Percentiles rank a stretch among this genome's conserved stretches.
Evolutionary conservation across 306 rosid genomes (phyloP).

Genomic region (Trifolium repens): DNA sequence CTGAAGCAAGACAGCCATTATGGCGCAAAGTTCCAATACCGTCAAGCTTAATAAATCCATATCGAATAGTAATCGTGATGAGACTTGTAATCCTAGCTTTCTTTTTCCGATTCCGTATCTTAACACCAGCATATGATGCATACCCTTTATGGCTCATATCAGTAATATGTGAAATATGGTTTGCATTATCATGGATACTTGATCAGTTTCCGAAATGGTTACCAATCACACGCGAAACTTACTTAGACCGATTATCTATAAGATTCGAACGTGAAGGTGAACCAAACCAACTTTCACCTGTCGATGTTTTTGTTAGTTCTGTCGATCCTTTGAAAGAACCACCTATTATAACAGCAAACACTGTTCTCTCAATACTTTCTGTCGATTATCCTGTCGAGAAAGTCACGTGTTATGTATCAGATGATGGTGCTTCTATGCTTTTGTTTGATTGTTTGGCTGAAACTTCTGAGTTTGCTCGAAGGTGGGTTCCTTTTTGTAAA

Average conservation of each 20-base stretch:
- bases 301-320: conserved; percentile 82
- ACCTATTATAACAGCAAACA: conserved; percentile 88
- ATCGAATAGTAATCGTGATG: conserved; percentile 53
- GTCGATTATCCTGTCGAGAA: conserved; percentile 93
- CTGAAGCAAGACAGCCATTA: conserved; percentile 93
- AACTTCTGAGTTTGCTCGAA: conserved; percentile 91
- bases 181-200: conserved; percentile 90
- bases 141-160: conserved; percentile 83
- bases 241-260: conserved; percentile 69
- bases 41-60: conserved; percentile 59
- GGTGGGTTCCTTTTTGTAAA: conserved; percentile 92
- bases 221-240: conserved; percentile 80
- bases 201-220: conserved; percentile 87
- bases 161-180: conserved; percentile 89
- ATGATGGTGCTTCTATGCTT: conserved; percentile 88
- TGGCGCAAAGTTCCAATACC: conserved; percentile 61
- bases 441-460: conserved; percentile 88
- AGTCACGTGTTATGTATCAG: conserved; percentile 82
- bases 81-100: conserved; percentile 52
- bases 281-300: conserved; percentile 45
- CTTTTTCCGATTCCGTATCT: conserved; percentile 58
- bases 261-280: conserved; percentile 75
- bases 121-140: conserved; percentile 71
- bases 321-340: conserved; percentile 97
- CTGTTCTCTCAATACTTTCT: conserved; percentile 83